Evolutionary conservation across 106 monocot genomes (phyloP).

Genomic region (Dendrobium nobile): DNA sequence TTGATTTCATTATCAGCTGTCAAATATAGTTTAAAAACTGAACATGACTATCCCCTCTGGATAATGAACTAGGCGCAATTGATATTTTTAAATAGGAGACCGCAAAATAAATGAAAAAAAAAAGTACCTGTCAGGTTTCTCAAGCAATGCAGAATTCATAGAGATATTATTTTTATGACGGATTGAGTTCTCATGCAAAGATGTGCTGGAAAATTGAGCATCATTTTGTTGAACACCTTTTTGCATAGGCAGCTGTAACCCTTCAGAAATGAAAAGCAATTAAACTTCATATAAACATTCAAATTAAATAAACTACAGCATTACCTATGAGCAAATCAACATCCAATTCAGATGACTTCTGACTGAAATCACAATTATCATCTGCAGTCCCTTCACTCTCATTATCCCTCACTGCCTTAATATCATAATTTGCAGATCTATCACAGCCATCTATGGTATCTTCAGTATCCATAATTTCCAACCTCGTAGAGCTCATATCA

Average conservation of each 20-base stretch:
- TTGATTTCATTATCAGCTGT: not conserved
- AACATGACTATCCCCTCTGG: not conserved
- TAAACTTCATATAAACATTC: slow-evolving; percentile 10
- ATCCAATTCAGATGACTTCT: slow-evolving; percentile 10
- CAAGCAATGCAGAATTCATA: slow-evolving; percentile 30
- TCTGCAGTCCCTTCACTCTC: slow-evolving; percentile 12
- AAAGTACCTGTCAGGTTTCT: slow-evolving; percentile 57
- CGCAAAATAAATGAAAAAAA: not conserved
- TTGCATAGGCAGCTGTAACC: slow-evolving; percentile 28
- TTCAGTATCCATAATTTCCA: not conserved
- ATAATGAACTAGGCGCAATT: not conserved
- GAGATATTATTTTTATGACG: slow-evolving; percentile 5
- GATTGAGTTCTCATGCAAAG: slow-evolving; percentile 13
- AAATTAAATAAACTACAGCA: not conserved
- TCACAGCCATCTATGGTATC: slow-evolving; percentile 7
- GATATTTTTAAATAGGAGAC: not conserved
- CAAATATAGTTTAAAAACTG: not conserved
- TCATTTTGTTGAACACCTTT: slow-evolving; percentile 12
- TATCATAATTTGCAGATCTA: not conserved
- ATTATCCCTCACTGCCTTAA: not conserved
- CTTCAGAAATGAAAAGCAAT: slow-evolving; percentile 32
- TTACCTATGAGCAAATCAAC: slow-evolving; percentile 22
- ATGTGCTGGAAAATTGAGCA: slow-evolving; percentile 3
- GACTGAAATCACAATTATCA: not conserved
- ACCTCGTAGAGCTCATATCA: not conserved